Evolutionary conservation across 257 asterid species (phyloP).

Genomic region (Thymus mandschuricus): DNA sequence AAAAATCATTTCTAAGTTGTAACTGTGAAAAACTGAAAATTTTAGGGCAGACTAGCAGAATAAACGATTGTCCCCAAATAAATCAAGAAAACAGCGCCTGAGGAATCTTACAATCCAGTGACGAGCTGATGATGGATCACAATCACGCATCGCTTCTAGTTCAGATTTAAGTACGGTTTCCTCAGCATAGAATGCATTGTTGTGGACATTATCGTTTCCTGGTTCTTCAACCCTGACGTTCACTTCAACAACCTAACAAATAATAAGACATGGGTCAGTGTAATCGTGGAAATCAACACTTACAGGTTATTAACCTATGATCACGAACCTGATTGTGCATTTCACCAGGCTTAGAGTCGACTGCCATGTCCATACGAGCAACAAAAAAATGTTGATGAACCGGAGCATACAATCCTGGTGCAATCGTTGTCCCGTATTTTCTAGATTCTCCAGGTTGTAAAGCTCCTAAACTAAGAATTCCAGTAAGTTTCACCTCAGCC

Average conservation of each 20-base stretch:
- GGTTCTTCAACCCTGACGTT: slow-evolving; percentile 90
- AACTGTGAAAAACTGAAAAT: not conserved
- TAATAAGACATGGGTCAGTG: not conserved
- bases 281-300: slow-evolving; percentile 17
- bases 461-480: slow-evolving; percentile 94
- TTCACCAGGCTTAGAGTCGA: slow-evolving; percentile 95
- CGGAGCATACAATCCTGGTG: slow-evolving; percentile 96
- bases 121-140: slow-evolving; percentile 87
- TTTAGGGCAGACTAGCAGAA: not conserved
- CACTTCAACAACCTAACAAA: slow-evolving; percentile 87
- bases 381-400: slow-evolving; percentile 98
- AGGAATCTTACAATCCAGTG: slow-evolving; percentile 88
- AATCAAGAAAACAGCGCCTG: slow-evolving; percentile 10
- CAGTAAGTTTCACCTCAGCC: slow-evolving; percentile 97
- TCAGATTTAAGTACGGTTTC: slow-evolving; percentile 87
- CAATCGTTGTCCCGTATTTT: slow-evolving; percentile 92
- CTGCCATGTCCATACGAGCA: slow-evolving; percentile 98
- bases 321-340: slow-evolving; percentile 77
- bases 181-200: slow-evolving; percentile 92
- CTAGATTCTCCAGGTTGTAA: slow-evolving; percentile 85
- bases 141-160: slow-evolving; percentile 89
- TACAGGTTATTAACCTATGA: slow-evolving; percentile 2
- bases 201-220: slow-evolving; percentile 83
- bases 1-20: not conserved
- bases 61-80: slow-evolving; percentile 4